phyloP scores from a whole-genome alignment of 164 flowering plant species.

The Annona cherimola region DNA sequence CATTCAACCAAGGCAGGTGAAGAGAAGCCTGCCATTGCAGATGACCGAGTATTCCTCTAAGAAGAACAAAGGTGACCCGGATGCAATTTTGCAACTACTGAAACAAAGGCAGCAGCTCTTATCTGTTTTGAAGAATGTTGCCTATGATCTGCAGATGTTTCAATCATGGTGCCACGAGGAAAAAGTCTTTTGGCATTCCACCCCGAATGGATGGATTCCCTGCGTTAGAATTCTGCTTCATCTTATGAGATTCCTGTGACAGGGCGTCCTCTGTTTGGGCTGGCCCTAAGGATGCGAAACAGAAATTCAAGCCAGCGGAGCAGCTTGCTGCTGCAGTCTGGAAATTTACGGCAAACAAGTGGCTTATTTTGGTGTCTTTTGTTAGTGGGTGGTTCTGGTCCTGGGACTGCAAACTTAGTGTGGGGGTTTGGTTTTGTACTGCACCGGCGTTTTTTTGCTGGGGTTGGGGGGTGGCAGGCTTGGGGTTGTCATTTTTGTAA shows the following conservation, averaged over 20 bases:
- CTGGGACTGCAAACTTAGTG: neutral
- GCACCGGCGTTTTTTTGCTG: neutral
- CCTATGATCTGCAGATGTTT: neutral
- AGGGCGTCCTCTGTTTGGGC: neutral
- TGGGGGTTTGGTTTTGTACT: neutral
- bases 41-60: neutral
- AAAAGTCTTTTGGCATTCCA: neutral
- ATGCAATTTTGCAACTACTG: neutral
- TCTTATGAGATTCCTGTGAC: neutral
- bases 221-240: neutral
- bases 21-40: neutral
- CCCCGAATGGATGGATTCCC: neutral
- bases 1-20: neutral
- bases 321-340: neutral
- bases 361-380: neutral
- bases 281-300: neutral
- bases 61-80: constrained; percentile 4
- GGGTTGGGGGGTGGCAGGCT: neutral
- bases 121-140: neutral
- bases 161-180: neutral
- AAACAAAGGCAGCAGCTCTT: neutral
- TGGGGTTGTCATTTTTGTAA: neutral
- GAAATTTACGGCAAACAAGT: neutral
- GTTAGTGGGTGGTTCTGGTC: neutral
- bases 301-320: neutral